phyloP scores from a whole-genome alignment of 129 eudicot species.

The Lonicera japonica region DNA sequence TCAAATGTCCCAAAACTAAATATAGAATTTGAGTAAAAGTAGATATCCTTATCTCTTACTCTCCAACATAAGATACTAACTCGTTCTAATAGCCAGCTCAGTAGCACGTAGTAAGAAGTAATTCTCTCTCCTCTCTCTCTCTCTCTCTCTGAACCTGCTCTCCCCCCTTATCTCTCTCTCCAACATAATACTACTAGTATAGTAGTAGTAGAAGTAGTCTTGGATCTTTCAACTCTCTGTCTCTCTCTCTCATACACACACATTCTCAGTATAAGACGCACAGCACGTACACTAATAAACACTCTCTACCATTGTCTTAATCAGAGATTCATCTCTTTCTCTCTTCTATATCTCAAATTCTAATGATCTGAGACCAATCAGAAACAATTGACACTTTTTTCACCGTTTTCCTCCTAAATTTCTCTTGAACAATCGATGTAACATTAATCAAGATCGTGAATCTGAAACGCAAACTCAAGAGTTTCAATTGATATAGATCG shows the following conservation, averaged over 20 bases:
- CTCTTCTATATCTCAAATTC: neutral
- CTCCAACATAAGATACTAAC: too few relatives aligned
- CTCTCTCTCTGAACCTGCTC: neutral
- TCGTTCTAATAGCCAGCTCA: too few relatives aligned
- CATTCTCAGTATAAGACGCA: too few relatives aligned
- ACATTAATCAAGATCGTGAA: neutral
- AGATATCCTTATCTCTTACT: too few relatives aligned
- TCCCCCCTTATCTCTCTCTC: neutral
- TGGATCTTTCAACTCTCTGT: neutral
- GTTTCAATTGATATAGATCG: neutral
- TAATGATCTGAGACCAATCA: neutral
- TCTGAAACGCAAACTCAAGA: neutral
- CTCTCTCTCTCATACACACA: neutral
- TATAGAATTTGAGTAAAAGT: too few relatives aligned
- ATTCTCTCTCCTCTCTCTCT: constrained; percentile 12
- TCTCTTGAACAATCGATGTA: neutral
- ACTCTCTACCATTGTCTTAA: too few relatives aligned
- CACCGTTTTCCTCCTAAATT: too few relatives aligned
- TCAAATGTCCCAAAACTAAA: too few relatives aligned
- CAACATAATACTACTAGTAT: neutral
- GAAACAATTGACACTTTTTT: too few relatives aligned
- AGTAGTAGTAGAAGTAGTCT: too few relatives aligned
- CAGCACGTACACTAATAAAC: too few relatives aligned
- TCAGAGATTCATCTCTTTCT: neutral
- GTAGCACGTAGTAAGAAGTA: constrained; percentile 20